These are phyloP conservation scores for Exophiala xenobiotica DNA, from an alignment of 2,329 filamentous ascomycete genomes.

Conservation along the genomic window DNA sequence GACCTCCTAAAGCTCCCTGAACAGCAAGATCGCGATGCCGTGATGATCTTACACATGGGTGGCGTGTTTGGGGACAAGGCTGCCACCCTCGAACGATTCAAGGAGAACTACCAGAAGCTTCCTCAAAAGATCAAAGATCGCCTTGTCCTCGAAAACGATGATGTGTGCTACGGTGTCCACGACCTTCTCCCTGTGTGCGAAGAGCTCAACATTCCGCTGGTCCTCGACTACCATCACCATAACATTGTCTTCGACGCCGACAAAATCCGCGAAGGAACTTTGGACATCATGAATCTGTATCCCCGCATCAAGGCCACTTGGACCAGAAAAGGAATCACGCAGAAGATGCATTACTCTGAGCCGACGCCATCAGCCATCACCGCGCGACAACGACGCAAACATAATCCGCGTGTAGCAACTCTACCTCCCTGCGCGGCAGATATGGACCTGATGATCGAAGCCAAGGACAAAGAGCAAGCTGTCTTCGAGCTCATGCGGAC, in stretches of 20 bases:
- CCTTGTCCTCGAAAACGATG: constrained; percentile 89
- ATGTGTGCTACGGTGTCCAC: constrained; percentile 89
- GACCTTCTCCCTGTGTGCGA: constrained; percentile 87
- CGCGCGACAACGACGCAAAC: constrained; percentile 74
- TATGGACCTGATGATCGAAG: constrained; percentile 99
- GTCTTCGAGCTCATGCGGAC: constrained; percentile 91
- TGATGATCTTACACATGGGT: constrained; percentile 94
- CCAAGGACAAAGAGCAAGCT: constrained; percentile 96
- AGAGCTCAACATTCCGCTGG: constrained; percentile 88
- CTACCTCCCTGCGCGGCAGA: constrained; percentile 77
- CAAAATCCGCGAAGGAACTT: constrained; percentile 76
- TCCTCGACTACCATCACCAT: constrained; percentile 92
- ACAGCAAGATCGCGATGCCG: constrained; percentile 78
- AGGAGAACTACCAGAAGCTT: constrained; percentile 67
- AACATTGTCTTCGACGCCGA: constrained; percentile 82
- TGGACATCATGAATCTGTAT: constrained; percentile 73
- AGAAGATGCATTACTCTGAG: constrained; percentile 98
- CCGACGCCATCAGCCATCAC: constrained; percentile 74
- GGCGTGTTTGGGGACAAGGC: constrained; percentile 84
- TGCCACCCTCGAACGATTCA: constrained; percentile 75
- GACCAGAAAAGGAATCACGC: constrained; percentile 77
- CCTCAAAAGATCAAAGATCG: constrained; percentile 72
- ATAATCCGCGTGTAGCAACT: constrained; percentile 73
- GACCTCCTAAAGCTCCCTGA: constrained; percentile 71
- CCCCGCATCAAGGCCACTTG: constrained; percentile 80